phyloP scores from a whole-genome alignment of 768 basidiomycete species.

The Wakefieldia striispora region DNA sequence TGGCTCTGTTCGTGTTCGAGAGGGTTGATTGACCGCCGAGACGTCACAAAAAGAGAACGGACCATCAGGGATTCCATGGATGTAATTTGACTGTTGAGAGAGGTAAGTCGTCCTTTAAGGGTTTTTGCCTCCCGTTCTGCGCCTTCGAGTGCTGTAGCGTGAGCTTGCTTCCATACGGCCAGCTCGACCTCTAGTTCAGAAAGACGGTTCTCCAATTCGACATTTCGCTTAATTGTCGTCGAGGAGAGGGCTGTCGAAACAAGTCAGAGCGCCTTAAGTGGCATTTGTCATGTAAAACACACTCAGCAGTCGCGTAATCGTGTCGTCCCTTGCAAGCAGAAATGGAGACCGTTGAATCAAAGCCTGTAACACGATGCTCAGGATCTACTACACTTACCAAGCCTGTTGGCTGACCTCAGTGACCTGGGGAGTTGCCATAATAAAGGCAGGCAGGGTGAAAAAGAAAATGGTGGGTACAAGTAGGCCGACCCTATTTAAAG shows the following conservation, averaged over 20 bases:
- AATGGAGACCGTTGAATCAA: constrained; percentile 20
- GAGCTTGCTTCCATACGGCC: constrained; percentile 68
- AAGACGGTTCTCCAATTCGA: constrained; percentile 61
- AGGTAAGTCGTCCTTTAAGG: constrained; percentile 65
- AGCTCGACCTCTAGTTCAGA: constrained; percentile 69
- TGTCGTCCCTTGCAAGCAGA: constrained; percentile 57
- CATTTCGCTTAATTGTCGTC: constrained; percentile 60
- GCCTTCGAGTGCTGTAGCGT: constrained; percentile 57
- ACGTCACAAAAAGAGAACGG: neutral
- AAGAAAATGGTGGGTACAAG: constrained; percentile 25
- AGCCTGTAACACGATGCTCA: constrained; percentile 10
- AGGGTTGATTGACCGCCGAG: neutral
- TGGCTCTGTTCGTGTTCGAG: constrained; percentile 43
- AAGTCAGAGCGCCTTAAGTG: constrained; percentile 10
- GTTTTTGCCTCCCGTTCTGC: constrained; percentile 61
- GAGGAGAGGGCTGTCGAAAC: constrained; percentile 53
- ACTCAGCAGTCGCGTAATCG: constrained; percentile 62
- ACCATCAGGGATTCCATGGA: constrained; percentile 53
- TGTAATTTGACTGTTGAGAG: constrained; percentile 63
- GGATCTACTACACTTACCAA: constrained; percentile 47
- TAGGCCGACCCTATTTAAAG: constrained; percentile 36
- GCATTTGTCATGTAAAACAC: constrained; percentile 15
- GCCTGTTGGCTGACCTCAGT: constrained; percentile 60
- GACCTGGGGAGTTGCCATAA: constrained; percentile 54
- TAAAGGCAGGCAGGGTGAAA: constrained; percentile 37